Evolutionary conservation across 78 protist species (phyloP).

Genomic region (Corallochytrium limacisporum): DNA sequence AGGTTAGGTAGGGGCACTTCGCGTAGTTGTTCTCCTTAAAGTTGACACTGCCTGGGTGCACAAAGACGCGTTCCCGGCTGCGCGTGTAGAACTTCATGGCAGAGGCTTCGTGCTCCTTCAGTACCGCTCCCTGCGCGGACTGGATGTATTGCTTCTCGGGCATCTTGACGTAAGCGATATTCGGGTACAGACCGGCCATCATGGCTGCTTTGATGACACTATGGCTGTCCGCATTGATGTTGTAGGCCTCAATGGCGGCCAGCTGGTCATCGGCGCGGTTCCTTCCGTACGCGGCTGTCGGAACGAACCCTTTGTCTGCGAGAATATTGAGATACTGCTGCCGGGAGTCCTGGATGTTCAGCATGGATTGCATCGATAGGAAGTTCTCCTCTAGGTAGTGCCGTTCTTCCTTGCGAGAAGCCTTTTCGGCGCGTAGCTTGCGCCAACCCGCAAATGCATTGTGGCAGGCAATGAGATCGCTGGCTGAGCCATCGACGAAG

Average conservation of each 20-base stretch:
- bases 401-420: not conserved
- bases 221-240: not conserved
- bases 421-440: not conserved
- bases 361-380: not conserved
- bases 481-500: not conserved
- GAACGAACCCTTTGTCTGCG: not conserved
- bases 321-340: not conserved
- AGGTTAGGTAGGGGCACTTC: slow-evolving; percentile 43
- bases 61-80: too few relatives aligned
- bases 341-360: not conserved
- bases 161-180: slow-evolving; percentile 4
- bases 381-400: not conserved
- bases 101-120: too few relatives aligned
- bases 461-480: not conserved
- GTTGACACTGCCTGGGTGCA: too few relatives aligned
- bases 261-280: not conserved
- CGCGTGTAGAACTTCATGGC: too few relatives aligned
- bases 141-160: slow-evolving; percentile 5
- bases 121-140: not conserved
- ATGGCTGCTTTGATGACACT: not conserved
- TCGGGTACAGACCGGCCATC: slow-evolving; percentile 50
- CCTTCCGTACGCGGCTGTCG: not conserved
- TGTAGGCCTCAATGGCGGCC: not conserved
- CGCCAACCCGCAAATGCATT: not conserved
- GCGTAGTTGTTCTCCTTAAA: too few relatives aligned